Evolutionary conservation across 768 basidiomycete genomes (phyloP).

Genomic region (Nevesoporus exiguus): DNA sequence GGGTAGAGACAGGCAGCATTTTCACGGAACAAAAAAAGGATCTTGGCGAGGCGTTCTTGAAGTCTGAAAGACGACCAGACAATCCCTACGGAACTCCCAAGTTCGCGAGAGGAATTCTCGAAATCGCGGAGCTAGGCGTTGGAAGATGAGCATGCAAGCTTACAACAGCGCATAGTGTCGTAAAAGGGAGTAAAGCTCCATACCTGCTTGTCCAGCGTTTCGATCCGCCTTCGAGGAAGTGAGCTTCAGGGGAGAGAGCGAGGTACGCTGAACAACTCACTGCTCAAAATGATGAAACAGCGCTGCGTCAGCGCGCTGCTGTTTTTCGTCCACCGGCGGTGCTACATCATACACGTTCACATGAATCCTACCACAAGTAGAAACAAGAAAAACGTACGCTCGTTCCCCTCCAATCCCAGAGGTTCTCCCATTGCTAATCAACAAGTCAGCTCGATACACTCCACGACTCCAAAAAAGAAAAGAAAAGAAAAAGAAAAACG

Average conservation of each 20-base stretch:
- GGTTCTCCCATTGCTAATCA: constrained; percentile 30
- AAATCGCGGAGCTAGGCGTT: constrained; percentile 47
- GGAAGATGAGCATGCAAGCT: not conserved
- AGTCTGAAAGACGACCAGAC: constrained; percentile 49
- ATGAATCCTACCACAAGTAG: not conserved
- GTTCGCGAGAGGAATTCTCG: constrained; percentile 50
- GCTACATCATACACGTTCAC: constrained; percentile 11
- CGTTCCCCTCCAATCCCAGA: constrained; percentile 37
- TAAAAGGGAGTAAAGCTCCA: not conserved
- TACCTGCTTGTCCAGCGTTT: constrained; percentile 47
- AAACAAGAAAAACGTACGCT: constrained; percentile 23
- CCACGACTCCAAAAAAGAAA: too few species aligned
- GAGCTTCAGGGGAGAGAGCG: not conserved
- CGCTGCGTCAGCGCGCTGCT: constrained; percentile 44
- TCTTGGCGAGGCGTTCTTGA: constrained; percentile 46
- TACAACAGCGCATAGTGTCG: not conserved
- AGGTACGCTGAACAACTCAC: constrained; percentile 21
- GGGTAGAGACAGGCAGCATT: constrained; percentile 54
- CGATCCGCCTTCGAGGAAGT: constrained; percentile 36
- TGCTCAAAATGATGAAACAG: constrained; percentile 44
- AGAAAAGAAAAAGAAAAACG: constrained; percentile 6
- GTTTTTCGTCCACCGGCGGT: constrained; percentile 45
- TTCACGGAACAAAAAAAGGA: constrained; percentile 49
- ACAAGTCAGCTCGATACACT: not conserved
- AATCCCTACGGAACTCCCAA: constrained; percentile 54